Percentiles rank a stretch among this genome's conserved stretches.
phyloP scores from a whole-genome alignment of 495 filamentous ascomycete genomes.

The Choiromyces venosus region DNA sequence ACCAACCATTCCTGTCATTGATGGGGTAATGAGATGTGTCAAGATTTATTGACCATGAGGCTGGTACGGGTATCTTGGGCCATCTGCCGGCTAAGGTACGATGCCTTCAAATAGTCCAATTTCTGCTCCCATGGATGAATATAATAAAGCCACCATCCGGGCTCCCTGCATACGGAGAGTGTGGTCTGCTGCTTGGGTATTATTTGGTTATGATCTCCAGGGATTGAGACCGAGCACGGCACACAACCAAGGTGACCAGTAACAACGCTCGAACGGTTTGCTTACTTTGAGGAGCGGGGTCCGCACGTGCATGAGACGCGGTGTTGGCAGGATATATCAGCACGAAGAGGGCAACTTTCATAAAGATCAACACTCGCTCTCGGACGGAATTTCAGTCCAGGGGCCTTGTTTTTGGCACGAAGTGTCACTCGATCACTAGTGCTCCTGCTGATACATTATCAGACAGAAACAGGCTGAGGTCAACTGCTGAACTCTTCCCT shows the following conservation, averaged over 20 bases:
- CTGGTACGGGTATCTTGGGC: not conserved
- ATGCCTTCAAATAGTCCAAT: not conserved
- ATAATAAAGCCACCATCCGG: not conserved
- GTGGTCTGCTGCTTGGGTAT: not conserved
- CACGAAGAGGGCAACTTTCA: not conserved
- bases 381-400: not conserved
- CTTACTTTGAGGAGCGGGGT: not conserved
- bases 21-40: slow-evolving; percentile 5
- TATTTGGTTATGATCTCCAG: not conserved
- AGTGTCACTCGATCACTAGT: not conserved
- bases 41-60: not conserved
- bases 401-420: not conserved
- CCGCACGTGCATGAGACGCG: not conserved
- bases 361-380: not conserved
- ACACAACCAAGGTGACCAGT: not conserved
- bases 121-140: not conserved
- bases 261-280: not conserved
- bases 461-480: not conserved
- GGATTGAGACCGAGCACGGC: not conserved
- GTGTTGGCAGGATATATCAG: not conserved
- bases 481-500: not conserved
- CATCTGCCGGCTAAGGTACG: not conserved
- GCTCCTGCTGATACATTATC: not conserved
- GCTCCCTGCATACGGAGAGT: not conserved
- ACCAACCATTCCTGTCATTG: not conserved